These are phyloP conservation scores for Gracilaria domingensis DNA, from an alignment of 23 red algal genomes.

Conservation along the genomic window DNA sequence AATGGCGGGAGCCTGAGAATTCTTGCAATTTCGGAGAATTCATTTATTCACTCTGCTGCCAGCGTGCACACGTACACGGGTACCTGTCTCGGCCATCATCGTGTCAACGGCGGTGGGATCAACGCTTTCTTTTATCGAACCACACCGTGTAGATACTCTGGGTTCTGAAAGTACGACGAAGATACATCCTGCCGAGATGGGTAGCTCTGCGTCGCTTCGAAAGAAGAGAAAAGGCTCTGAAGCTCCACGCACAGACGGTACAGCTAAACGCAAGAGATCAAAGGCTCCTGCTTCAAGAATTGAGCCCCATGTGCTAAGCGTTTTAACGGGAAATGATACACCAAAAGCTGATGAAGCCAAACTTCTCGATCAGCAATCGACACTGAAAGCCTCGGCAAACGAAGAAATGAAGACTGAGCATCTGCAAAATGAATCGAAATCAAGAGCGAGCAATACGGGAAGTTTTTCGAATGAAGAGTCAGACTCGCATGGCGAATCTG, in stretches of 20 bases:
- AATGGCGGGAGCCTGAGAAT: no score
- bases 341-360: background rate
- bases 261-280: conserved; percentile 8
- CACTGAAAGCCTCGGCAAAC: background rate
- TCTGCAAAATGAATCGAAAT: background rate
- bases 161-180: background rate
- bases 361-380: background rate
- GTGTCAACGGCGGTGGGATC: no score
- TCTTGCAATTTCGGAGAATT: no score
- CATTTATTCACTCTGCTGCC: no score
- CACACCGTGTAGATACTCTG: no score
- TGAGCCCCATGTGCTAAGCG: background rate
- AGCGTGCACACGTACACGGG: no score
- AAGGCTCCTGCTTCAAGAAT: background rate
- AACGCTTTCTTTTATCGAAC: no score
- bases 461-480: background rate
- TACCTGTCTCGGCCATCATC: no score
- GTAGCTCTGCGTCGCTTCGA: background rate
- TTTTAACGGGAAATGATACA: conserved; percentile 6
- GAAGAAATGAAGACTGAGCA: background rate
- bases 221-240: background rate
- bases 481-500: background rate
- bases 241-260: background rate
- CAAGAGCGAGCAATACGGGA: background rate
- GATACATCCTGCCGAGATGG: background rate